phyloP scores from a whole-genome alignment of 495 filamentous ascomycete genomes.

The Cercophora newfieldiana region DNA sequence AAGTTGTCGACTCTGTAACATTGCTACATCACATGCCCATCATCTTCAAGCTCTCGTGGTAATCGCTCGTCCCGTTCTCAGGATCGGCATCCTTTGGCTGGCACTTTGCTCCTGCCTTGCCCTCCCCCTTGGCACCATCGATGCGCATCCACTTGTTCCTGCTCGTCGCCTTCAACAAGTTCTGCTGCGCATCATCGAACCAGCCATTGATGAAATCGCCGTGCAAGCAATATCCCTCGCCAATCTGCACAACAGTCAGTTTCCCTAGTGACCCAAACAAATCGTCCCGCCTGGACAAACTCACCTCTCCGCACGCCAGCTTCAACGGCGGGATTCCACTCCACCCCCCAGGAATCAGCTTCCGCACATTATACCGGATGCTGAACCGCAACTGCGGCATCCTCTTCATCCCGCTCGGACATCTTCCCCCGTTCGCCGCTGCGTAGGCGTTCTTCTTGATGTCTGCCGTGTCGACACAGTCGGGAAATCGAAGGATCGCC shows the following conservation, averaged over 20 bases:
- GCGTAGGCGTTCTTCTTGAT: conserved; percentile 38
- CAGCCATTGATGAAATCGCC: conserved; percentile 39
- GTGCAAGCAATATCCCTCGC: conserved; percentile 37
- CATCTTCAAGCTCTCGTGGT: conserved; percentile 36
- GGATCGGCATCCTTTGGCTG: conserved; percentile 36
- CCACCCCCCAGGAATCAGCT: conserved; percentile 35
- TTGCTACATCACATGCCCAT: conserved; percentile 27
- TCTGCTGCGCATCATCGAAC: conserved; percentile 37
- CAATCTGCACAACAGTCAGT: conserved; percentile 13
- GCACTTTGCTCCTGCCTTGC: conserved; percentile 32
- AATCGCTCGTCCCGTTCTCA: conserved; percentile 33
- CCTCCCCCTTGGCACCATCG: conserved; percentile 34
- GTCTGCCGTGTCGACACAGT: conserved; percentile 35
- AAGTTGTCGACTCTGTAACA: too few relatives aligned
- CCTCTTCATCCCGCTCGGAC: conserved; percentile 34
- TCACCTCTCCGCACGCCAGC: conserved; percentile 37
- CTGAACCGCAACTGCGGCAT: conserved; percentile 38
- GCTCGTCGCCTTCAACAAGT: conserved; percentile 33
- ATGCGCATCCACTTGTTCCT: conserved; percentile 34
- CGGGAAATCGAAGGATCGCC: conserved; percentile 37
- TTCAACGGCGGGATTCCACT: conserved; percentile 37
- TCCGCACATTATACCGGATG: conserved; percentile 33
- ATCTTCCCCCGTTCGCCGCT: conserved; percentile 32
- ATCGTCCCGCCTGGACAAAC: conserved; percentile 5
- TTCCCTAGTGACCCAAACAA: too few relatives aligned